Conservation (phyloP, 2,329 filamentous ascomycete genomes). For the Fusarium floridanum region DNA sequence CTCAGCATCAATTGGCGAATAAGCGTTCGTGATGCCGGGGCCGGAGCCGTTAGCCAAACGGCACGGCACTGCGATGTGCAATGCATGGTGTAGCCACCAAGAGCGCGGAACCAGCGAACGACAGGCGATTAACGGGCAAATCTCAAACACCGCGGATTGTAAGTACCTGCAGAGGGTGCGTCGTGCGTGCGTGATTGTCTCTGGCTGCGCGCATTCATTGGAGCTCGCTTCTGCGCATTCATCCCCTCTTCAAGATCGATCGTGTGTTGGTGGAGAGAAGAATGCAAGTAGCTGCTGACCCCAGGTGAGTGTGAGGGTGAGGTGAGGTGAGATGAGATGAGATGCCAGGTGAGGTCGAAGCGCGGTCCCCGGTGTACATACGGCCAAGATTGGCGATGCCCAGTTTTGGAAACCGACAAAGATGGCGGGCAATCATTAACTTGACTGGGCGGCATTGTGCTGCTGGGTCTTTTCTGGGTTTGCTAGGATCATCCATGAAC, state of each 20-base stretch:
- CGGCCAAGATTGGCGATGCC: conserved; percentile 39
- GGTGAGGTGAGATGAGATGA: conserved; percentile 35
- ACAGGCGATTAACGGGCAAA: conserved; percentile 25
- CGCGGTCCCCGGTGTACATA: conserved; percentile 25
- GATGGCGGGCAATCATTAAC: conserved; percentile 17
- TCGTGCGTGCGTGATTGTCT: conserved; percentile 12
- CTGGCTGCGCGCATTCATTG: conserved; percentile 12
- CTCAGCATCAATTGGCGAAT: conserved; percentile 45
- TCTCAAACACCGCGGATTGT: conserved; percentile 10
- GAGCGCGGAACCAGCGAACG: conserved; percentile 26
- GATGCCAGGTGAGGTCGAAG: conserved; percentile 22
- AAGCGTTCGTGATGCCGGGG: conserved; percentile 21
- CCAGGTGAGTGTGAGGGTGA: conserved; percentile 12
- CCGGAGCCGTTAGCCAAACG: conserved; percentile 32
- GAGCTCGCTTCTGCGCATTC: conserved; percentile 12
- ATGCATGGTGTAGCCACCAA: conserved; percentile 38
- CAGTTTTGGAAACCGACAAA: conserved; percentile 30
- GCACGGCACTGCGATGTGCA: conserved; percentile 40
- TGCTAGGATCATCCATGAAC: conserved; percentile 36
- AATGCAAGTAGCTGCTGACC: conserved; percentile 15
- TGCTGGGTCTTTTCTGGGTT: conserved; percentile 11
- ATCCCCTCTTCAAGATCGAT: conserved; percentile 29
- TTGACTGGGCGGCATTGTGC: conserved; percentile 1
- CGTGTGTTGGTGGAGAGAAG: conserved; percentile 22
- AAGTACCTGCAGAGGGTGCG: conserved; percentile 13